Conservation (phyloP, 306 rosid genomes). For the Mimosa pudica region DNA sequence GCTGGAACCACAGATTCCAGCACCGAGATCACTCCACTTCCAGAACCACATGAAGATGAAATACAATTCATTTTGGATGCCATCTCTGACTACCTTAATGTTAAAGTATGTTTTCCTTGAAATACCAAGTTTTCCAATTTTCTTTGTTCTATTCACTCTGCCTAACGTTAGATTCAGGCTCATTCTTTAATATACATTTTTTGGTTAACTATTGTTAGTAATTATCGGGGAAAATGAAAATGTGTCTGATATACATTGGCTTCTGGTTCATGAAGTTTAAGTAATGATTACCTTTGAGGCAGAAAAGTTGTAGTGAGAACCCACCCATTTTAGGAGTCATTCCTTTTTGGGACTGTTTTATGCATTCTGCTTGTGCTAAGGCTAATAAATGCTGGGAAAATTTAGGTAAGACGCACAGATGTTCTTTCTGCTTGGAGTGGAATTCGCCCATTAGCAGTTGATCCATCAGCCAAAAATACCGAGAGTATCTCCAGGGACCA, state of each 20-base stretch:
- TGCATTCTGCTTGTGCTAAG: slow-evolving; percentile 32
- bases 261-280: not conserved
- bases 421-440: slow-evolving; percentile 99
- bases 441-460: slow-evolving; percentile 91
- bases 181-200: not conserved
- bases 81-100: slow-evolving; percentile 89
- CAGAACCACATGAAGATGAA: slow-evolving; percentile 98
- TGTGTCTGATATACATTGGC: slow-evolving; percentile 19
- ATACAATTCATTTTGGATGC: slow-evolving; percentile 94
- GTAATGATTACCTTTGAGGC: slow-evolving; percentile 14
- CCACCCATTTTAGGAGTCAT: slow-evolving; percentile 33
- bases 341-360: slow-evolving; percentile 10
- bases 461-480: slow-evolving; percentile 86
- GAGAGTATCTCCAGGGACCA: slow-evolving; percentile 98
- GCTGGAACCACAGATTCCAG: slow-evolving; percentile 99
- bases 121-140: not conserved
- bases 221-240: not conserved
- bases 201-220: slow-evolving; percentile 32
- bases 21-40: slow-evolving; percentile 76
- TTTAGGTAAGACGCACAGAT: slow-evolving; percentile 88
- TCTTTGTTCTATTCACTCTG: not conserved
- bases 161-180: slow-evolving; percentile 29
- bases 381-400: slow-evolving; percentile 37
- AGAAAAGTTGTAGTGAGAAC: slow-evolving; percentile 22
- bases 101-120: slow-evolving; percentile 67